phyloP scores from a whole-genome alignment of 1,284 basidiomycete species.

The Tylopilus sp. region DNA sequence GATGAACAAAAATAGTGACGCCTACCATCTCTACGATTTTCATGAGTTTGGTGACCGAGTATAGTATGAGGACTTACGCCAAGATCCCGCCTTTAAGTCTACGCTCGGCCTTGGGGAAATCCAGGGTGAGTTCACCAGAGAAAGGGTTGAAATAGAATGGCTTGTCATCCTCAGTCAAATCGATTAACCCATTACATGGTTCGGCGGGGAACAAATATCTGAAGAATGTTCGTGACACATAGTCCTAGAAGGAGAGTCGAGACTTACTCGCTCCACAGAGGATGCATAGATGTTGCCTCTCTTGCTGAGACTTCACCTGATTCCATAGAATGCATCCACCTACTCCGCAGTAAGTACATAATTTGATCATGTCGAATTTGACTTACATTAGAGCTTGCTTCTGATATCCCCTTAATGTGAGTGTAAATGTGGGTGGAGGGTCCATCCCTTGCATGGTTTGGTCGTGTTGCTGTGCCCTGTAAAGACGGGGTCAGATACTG shows the following conservation, averaged over 20 bases:
- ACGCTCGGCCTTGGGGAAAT: constrained; percentile 82
- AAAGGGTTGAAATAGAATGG: constrained; percentile 88
- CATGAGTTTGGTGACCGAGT: constrained; percentile 11
- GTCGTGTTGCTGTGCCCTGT: constrained; percentile 79
- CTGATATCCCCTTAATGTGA: constrained; percentile 86
- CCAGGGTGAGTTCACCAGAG: constrained; percentile 90
- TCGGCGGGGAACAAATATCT: constrained; percentile 72
- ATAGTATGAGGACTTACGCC: constrained; percentile 57
- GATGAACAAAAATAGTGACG: background rate
- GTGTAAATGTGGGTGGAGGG: constrained; percentile 75
- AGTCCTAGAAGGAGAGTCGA: constrained; percentile 1
- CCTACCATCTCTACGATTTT: constrained; percentile 54
- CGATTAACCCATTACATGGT: constrained; percentile 55
- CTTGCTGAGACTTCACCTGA: constrained; percentile 68
- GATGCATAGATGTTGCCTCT: constrained; percentile 80
- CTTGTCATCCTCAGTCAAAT: constrained; percentile 67
- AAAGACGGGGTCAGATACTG: constrained; percentile 10
- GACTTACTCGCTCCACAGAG: constrained; percentile 89
- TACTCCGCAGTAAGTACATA: constrained; percentile 28
- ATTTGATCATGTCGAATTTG: background rate
- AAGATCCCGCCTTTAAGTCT: constrained; percentile 85
- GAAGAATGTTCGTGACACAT: background rate
- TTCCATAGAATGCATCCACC: constrained; percentile 94
- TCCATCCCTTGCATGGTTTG: constrained; percentile 78
- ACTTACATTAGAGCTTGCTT: constrained; percentile 83